These are phyloP conservation scores for Cladophialophora carrionii DNA, from an alignment of 2,329 filamentous ascomycete species.

Conservation along the genomic window DNA sequence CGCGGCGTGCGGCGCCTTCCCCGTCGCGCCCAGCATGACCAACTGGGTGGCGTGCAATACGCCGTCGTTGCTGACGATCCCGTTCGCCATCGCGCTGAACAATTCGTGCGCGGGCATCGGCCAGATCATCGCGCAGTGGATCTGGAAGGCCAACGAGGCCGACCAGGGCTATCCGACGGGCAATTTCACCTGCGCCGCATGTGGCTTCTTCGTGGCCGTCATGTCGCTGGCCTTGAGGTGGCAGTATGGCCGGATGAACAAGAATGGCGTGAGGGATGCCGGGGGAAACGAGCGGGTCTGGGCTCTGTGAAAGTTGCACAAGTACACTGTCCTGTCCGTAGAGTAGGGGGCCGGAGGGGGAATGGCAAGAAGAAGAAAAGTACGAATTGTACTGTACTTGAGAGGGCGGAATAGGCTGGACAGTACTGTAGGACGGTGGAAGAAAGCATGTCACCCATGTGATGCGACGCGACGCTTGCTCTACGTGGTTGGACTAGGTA, in stretches of 20 bases:
- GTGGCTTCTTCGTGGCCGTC: slow-evolving; percentile 35
- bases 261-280: slow-evolving; percentile 28
- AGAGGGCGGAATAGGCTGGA: not conserved
- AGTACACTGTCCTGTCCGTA: too few species aligned
- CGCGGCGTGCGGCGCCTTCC: slow-evolving; percentile 67
- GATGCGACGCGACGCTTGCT: too few species aligned
- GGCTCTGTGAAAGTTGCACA: slow-evolving; percentile 14
- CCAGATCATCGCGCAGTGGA: slow-evolving; percentile 74
- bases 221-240: slow-evolving; percentile 24
- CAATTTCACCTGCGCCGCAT: slow-evolving; percentile 55
- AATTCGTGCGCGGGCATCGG: slow-evolving; percentile 69
- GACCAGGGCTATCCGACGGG: slow-evolving; percentile 68
- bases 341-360: not conserved
- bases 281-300: slow-evolving; percentile 30
- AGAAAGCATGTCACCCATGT: not conserved
- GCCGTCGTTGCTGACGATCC: slow-evolving; percentile 65
- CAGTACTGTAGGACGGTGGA: not conserved
- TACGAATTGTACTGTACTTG: not conserved
- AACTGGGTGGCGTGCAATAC: slow-evolving; percentile 73
- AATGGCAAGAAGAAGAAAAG: not conserved
- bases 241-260: slow-evolving; percentile 34
- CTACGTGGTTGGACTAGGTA: not conserved
- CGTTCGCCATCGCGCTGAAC: slow-evolving; percentile 71
- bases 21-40: slow-evolving; percentile 69
- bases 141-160: slow-evolving; percentile 68